Base-by-base conservation (phyloP, 805 yeast genomes). In the Teunomyces gatunensis region DNA sequence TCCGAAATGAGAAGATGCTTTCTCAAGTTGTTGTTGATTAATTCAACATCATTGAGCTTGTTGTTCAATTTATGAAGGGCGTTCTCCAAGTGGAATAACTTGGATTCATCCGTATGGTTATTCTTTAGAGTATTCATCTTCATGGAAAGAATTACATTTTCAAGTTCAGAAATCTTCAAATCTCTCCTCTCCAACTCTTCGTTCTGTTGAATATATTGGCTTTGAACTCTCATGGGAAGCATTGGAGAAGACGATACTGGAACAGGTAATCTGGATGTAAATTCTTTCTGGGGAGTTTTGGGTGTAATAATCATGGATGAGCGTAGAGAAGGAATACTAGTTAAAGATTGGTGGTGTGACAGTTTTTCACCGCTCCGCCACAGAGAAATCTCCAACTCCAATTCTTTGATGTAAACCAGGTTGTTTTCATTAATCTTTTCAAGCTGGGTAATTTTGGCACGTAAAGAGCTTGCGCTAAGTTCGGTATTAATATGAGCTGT, bases 401-500 rank as follows among this genome's bases (percentile, higher is more conserved):
- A 59, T 42, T 68, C 65, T 23, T 62, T 54, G 20, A 68, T 71
- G 48, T 76, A 73, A 3, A 49, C 49, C 25, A 57, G 59, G 42
- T 61, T 53, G 37, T 60, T 61, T 40, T 56, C 66, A 45, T 68
- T 69, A 6, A 58, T 51, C 43, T 60, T 63, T 50, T 69, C 73
- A 37, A 74, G 54, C 49, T 73, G 67, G 25, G 60, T 52, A 36
- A 71, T 52, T 40, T 73, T 60, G 33, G 71, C 67, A 57, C 73
- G 69, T 48, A 83, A 68, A 51, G 80, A 79, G n/a, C 65, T 60
- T 3, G 77, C 60, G 42, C 83, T 73, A 35, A 82, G 57, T 57
- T 83, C 87, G 9, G 82, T 68, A 59, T 83, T 89, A 50, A 83
- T 72, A 59, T 77, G 82, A 21, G 88, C 86, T 44, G 70, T 71